Percentiles rank a stretch among this genome's conserved stretches.
phyloP scores from a whole-genome alignment of 1,139 yeast species.

The Protomyces arabidopsidicola region DNA sequence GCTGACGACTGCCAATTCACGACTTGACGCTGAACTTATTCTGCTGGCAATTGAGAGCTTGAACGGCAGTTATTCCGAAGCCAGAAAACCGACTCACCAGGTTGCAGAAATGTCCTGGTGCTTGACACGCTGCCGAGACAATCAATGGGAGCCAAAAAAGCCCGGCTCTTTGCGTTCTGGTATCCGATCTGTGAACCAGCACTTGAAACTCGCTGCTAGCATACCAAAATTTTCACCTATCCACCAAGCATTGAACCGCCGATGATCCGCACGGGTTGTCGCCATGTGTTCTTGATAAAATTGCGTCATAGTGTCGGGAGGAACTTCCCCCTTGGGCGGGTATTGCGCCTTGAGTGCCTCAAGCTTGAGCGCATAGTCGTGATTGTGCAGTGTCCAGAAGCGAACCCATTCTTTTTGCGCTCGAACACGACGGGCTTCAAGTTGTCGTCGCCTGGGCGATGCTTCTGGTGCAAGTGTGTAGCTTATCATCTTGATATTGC shows the following conservation, averaged over 20 bases:
- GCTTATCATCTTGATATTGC: constrained; percentile 7
- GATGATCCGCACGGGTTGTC: constrained; percentile 4
- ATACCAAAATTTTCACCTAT: constrained; percentile 12
- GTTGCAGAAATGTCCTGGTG: too few species aligned
- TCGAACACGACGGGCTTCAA: constrained; percentile 10
- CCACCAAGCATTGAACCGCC: constrained; percentile 22
- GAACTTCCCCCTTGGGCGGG: constrained; percentile 1
- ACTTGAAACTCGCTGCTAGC: constrained; percentile 7
- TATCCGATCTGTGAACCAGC: constrained; percentile 11
- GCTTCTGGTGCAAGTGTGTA: constrained; percentile 8
- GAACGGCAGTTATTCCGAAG: too few species aligned
- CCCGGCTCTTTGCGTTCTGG: constrained; percentile 21
- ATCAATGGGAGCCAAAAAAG: constrained; percentile 21
- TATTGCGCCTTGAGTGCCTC: not conserved
- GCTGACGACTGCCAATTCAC: too few species aligned
- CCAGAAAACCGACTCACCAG: too few species aligned
- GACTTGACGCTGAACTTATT: too few species aligned
- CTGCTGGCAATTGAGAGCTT: too few species aligned
- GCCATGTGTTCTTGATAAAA: constrained; percentile 11
- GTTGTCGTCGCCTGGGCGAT: constrained; percentile 6
- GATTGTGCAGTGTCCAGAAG: constrained; percentile 18
- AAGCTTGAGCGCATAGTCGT: constrained; percentile 9
- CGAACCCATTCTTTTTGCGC: constrained; percentile 10
- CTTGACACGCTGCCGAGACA: too few species aligned
- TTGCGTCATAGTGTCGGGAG: constrained; percentile 1